phyloP scores from a whole-genome alignment of 2,329 filamentous ascomycete genomes.

The Penicillium sp. region DNA sequence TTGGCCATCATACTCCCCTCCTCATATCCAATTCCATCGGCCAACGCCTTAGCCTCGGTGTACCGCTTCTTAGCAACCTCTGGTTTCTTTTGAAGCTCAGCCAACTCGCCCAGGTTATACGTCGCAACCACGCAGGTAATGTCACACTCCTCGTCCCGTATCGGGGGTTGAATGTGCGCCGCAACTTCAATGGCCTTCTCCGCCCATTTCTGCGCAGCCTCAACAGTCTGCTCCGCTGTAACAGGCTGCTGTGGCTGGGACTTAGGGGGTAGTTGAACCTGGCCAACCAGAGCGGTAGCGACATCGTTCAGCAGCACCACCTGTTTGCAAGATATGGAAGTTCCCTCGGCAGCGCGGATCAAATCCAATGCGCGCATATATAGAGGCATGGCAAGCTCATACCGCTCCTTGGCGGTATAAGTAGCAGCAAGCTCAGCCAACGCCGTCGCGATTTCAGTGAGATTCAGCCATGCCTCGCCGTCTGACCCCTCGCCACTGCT shows the following conservation, averaged over 20 bases:
- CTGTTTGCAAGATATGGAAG: slow-evolving; percentile 65
- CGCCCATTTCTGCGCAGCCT: slow-evolving; percentile 74
- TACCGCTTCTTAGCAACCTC: slow-evolving; percentile 67
- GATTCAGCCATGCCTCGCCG: slow-evolving; percentile 36
- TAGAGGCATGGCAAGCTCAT: slow-evolving; percentile 78
- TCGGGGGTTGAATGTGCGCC: slow-evolving; percentile 61
- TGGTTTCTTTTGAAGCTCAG: slow-evolving; percentile 67
- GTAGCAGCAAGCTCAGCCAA: slow-evolving; percentile 65
- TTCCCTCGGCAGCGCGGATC: slow-evolving; percentile 48
- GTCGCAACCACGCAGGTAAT: slow-evolving; percentile 76
- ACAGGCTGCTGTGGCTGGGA: slow-evolving; percentile 30
- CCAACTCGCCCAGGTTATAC: slow-evolving; percentile 84
- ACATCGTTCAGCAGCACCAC: slow-evolving; percentile 67
- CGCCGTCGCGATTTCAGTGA: slow-evolving; percentile 35
- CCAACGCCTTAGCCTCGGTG: slow-evolving; percentile 62
- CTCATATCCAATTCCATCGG: slow-evolving; percentile 43
- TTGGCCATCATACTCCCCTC: slow-evolving; percentile 32
- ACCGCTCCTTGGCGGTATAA: slow-evolving; percentile 70
- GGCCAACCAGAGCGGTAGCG: slow-evolving; percentile 44
- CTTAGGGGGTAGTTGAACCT: slow-evolving; percentile 27
- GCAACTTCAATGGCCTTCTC: slow-evolving; percentile 69
- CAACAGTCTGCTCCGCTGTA: slow-evolving; percentile 61
- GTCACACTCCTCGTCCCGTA: slow-evolving; percentile 76
- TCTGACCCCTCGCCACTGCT: slow-evolving; percentile 22
- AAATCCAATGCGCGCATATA: slow-evolving; percentile 80